Conservation (phyloP, 2,329 filamentous ascomycete genomes). For the Fusarium anthophilum region DNA sequence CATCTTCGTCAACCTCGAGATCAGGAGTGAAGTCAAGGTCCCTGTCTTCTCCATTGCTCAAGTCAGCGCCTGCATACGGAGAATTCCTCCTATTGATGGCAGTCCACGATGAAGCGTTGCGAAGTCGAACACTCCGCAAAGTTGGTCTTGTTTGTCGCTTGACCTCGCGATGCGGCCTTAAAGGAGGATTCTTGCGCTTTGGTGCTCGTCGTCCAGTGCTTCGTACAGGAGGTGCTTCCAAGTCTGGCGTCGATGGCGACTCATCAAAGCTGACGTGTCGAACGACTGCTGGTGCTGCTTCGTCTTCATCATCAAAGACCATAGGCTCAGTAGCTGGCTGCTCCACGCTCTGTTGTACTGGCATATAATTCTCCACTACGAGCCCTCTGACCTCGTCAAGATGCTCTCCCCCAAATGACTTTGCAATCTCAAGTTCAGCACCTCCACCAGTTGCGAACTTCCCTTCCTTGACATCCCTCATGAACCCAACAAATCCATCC, state of each 20-base stretch:
- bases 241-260: slow-evolving; percentile 14
- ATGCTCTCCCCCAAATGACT: slow-evolving; percentile 6
- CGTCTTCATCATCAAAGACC: neutral
- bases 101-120: neutral
- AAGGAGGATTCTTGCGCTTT: neutral
- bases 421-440: slow-evolving; percentile 20
- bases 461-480: slow-evolving; percentile 28
- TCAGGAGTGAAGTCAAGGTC: neutral
- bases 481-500: slow-evolving; percentile 34
- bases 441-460: neutral
- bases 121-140: neutral
- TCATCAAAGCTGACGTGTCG: slow-evolving; percentile 9
- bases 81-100: neutral
- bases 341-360: neutral
- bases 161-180: neutral
- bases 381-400: neutral
- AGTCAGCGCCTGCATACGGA: neutral
- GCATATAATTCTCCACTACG: neutral
- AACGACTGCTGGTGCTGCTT: neutral
- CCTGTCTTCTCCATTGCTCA: neutral
- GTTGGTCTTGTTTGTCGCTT: neutral
- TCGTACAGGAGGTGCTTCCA: slow-evolving; percentile 11
- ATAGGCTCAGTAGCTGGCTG: neutral
- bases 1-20: neutral
- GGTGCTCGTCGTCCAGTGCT: slow-evolving; percentile 28